Conservation (phyloP, 805 yeast genomes). For the Yarrowia keelungensis region DNA sequence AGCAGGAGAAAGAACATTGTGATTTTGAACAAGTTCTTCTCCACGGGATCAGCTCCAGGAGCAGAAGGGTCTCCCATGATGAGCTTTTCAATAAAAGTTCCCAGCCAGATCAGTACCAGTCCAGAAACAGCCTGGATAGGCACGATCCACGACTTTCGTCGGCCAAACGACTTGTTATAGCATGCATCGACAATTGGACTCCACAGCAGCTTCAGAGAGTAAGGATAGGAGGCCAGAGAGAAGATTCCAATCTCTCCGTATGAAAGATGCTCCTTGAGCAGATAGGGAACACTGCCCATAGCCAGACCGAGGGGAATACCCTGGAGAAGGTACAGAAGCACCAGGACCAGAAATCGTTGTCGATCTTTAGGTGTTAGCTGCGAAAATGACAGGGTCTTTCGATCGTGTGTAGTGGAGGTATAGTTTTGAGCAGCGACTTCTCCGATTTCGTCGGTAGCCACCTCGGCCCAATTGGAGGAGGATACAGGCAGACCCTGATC, state of each 20-base stretch:
- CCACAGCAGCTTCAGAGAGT: constrained; percentile 91
- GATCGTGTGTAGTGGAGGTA: constrained; percentile 33
- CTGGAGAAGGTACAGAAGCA: constrained; percentile 80
- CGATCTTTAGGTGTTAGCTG: constrained; percentile 58
- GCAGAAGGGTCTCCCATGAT: constrained; percentile 55
- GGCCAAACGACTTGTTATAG: constrained; percentile 70
- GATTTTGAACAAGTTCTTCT: constrained; percentile 58
- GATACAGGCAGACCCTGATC: constrained; percentile 41
- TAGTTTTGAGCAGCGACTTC: constrained; percentile 35
- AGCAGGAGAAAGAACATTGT: constrained; percentile 76
- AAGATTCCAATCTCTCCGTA: constrained; percentile 92
- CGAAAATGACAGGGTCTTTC: constrained; percentile 44
- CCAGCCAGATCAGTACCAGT: constrained; percentile 67
- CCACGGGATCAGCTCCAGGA: constrained; percentile 42
- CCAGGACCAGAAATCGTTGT: constrained; percentile 75
- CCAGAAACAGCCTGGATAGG: constrained; percentile 90
- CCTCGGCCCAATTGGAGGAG: constrained; percentile 42
- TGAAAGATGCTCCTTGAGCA: constrained; percentile 79
- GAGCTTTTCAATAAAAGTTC: constrained; percentile 60
- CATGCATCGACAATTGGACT: constrained; percentile 94
- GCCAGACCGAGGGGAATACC: constrained; percentile 98
- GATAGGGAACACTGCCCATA: constrained; percentile 91
- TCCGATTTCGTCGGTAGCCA: constrained; percentile 19
- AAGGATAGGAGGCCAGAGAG: constrained; percentile 92
- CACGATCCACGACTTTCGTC: constrained; percentile 91